Evolutionary conservation across 1,284 basidiomycete species (phyloP), one percentile per base, ranked within the genome.

Genomic region (Moniliophthora roreri): DNA sequence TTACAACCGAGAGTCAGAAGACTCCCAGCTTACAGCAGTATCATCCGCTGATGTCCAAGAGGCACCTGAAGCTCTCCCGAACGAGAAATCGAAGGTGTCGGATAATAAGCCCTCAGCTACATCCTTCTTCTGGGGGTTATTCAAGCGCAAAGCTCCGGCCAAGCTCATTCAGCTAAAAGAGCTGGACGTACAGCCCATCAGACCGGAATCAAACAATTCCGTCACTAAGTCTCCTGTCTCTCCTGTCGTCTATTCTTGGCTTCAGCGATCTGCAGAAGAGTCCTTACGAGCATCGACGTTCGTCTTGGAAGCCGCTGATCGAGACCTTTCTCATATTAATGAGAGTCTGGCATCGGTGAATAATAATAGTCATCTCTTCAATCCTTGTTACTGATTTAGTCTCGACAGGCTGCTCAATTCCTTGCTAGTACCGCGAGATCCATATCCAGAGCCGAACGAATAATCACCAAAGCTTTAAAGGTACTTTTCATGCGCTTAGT

Each of bases 111-210:
- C 23, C 28, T 52, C 50, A 5, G 39, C 51, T 3, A 68, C 78
- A 2, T 72, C 77, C 45, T 78, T 74, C 59, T 65, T 88, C 50
- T 84, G 80, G 57, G 74, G 78, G 4, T 88, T 86, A 86, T 66
- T 84, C 62, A 82, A 76, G 66, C 80, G 78, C 21, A 56, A 55
- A 24, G 21, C 48, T 1, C 40, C 51, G 16, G 39, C n/a, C n/a
- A n/a, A n/a, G n/a, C n/a, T n/a, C n/a, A n/a, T n/a, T n/a, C n/a
- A n/a, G n/a, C n/a, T n/a, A n/a, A n/a, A n/a, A n/a, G n/a, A n/a
- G n/a, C n/a, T n/a, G n/a, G n/a, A n/a, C n/a, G n/a, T n/a, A n/a
- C n/a, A n/a, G n/a, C n/a, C n/a, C n/a, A n/a, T n/a, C n/a, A n/a
- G n/a, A 10, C 11, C 23, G 26, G 4, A 10, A 2, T 37, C 40